A percentile compares a stretch with the other conserved stretches of the same genome.
Evolutionary conservation across 306 rosid genomes (phyloP).

Genomic region (Pachyrhizus erosus): DNA sequence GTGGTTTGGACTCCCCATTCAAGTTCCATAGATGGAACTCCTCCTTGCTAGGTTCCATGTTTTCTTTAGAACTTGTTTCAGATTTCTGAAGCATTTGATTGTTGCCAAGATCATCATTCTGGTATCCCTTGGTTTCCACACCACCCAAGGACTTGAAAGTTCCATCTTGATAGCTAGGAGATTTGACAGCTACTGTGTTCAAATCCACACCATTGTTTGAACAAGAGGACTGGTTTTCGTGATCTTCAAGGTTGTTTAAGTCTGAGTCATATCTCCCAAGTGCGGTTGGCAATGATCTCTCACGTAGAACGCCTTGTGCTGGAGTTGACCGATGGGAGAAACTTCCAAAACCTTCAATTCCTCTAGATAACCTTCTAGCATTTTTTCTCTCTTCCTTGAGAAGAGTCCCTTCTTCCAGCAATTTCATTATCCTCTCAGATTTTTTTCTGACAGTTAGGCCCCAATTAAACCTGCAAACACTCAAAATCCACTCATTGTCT

Average conservation of each 20-base stretch:
- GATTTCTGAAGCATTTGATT: slow-evolving; percentile 44
- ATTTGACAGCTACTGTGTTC: slow-evolving; percentile 36
- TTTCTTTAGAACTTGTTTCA: slow-evolving; percentile 65
- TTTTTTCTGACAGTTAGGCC: slow-evolving; percentile 84
- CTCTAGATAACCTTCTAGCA: slow-evolving; percentile 82
- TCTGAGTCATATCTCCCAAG: slow-evolving; percentile 58
- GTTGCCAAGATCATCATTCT: slow-evolving; percentile 32
- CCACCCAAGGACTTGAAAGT: background rate
- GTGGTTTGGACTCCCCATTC: slow-evolving; percentile 55
- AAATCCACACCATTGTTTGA: slow-evolving; percentile 35
- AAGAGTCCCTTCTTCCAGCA: slow-evolving; percentile 64
- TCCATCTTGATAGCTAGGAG: slow-evolving; percentile 16
- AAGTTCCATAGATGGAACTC: slow-evolving; percentile 55
- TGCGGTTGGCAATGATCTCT: slow-evolving; percentile 52
- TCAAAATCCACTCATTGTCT: background rate
- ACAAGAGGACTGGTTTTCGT: slow-evolving; percentile 45
- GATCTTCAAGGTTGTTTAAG: slow-evolving; percentile 48
- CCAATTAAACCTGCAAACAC: slow-evolving; percentile 84
- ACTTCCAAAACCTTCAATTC: slow-evolving; percentile 93
- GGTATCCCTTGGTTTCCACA: slow-evolving; percentile 32
- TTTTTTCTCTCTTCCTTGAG: slow-evolving; percentile 82
- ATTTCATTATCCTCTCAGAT: slow-evolving; percentile 69
- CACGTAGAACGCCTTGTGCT: slow-evolving; percentile 53
- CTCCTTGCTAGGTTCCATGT: slow-evolving; percentile 63
- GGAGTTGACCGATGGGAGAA: slow-evolving; percentile 61